These are phyloP conservation scores for Zalaria obscura DNA, from an alignment of 2,329 filamentous ascomycete genomes.

Conservation along the genomic window DNA sequence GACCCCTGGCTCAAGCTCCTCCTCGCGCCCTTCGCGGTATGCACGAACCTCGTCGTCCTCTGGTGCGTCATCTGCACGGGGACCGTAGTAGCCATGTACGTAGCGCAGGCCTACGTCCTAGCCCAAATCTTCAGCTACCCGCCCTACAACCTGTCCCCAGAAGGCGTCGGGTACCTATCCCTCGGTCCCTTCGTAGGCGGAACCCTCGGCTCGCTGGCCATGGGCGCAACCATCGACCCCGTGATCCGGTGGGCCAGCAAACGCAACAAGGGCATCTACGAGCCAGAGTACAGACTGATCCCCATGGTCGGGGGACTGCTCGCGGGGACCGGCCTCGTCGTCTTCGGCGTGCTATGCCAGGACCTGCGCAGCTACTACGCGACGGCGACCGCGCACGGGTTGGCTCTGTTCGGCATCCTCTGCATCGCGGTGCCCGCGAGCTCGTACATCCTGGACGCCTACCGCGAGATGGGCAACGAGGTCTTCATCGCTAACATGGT, in stretches of 20 bases:
- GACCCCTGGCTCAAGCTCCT: slow-evolving; percentile 23
- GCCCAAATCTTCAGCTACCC: slow-evolving; percentile 34
- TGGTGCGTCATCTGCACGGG: slow-evolving; percentile 35
- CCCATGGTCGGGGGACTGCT: slow-evolving; percentile 13
- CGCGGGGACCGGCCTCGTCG: slow-evolving; percentile 17
- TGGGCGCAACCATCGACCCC: slow-evolving; percentile 21
- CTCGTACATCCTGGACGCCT: slow-evolving; percentile 25
- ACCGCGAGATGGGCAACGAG: slow-evolving; percentile 25
- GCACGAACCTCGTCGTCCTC: slow-evolving; percentile 36
- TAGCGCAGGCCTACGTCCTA: slow-evolving; percentile 28
- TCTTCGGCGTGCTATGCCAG: slow-evolving; percentile 14
- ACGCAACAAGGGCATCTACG: slow-evolving; percentile 38
- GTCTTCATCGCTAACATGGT: slow-evolving; percentile 30
- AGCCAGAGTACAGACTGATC: slow-evolving; percentile 38
- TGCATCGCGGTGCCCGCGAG: slow-evolving; percentile 18
- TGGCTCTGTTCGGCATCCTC: slow-evolving; percentile 12
- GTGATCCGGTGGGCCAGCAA: slow-evolving; percentile 29
- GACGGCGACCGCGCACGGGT: slow-evolving; percentile 10
- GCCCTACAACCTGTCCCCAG: slow-evolving; percentile 29
- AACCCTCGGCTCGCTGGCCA: slow-evolving; percentile 19
- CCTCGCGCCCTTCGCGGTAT: slow-evolving; percentile 33
- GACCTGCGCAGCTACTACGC: slow-evolving; percentile 7
- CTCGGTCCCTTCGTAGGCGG: slow-evolving; percentile 27
- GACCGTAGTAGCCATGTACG: slow-evolving; percentile 27
- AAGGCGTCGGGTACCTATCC: slow-evolving; percentile 29